A percentile compares a stretch with the other conserved stretches of the same genome.
Conservation (phyloP, 1,139 yeast species). For the Spencermartinsiella ligniputridi region DNA sequence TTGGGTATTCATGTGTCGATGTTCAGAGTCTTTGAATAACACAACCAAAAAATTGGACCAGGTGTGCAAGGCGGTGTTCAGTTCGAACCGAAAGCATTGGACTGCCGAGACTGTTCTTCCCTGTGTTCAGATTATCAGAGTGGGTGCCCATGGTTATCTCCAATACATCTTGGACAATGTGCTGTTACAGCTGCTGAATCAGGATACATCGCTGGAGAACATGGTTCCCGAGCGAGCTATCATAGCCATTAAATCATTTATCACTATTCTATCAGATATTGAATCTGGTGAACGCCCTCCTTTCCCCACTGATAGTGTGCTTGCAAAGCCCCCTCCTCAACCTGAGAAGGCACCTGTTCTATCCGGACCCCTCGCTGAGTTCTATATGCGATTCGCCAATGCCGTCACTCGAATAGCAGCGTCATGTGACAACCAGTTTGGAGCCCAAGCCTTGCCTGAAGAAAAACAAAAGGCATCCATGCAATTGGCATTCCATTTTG, state of each 20-base stretch:
- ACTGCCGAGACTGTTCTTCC: constrained; percentile 58
- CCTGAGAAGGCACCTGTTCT: constrained; percentile 14
- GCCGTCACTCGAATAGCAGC: constrained; percentile 55
- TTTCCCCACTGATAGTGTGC: constrained; percentile 52
- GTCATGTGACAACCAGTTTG: constrained; percentile 48
- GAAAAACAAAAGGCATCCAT: constrained; percentile 34
- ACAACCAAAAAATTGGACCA: constrained; percentile 65
- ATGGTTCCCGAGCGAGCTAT: constrained; percentile 66
- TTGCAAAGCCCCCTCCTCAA: constrained; percentile 9
- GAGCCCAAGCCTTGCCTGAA: constrained; percentile 23
- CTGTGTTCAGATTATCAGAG: constrained; percentile 64
- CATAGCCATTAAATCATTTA: constrained; percentile 66
- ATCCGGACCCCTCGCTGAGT: constrained; percentile 28
- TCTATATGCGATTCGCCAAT: constrained; percentile 73
- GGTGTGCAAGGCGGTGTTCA: constrained; percentile 54
- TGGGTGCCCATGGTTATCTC: constrained; percentile 74
- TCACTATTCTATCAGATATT: constrained; percentile 60
- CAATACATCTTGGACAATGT: constrained; percentile 77
- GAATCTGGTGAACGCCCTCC: constrained; percentile 57
- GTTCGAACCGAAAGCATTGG: constrained; percentile 52
- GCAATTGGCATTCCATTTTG: constrained; percentile 48
- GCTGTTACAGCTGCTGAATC: constrained; percentile 46
- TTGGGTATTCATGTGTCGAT: constrained; percentile 87
- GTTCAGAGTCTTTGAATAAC: constrained; percentile 82
- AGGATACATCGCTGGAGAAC: constrained; percentile 47